Base-by-base conservation (phyloP, 257 asterid genomes). In the Mentha longifolia region DNA sequence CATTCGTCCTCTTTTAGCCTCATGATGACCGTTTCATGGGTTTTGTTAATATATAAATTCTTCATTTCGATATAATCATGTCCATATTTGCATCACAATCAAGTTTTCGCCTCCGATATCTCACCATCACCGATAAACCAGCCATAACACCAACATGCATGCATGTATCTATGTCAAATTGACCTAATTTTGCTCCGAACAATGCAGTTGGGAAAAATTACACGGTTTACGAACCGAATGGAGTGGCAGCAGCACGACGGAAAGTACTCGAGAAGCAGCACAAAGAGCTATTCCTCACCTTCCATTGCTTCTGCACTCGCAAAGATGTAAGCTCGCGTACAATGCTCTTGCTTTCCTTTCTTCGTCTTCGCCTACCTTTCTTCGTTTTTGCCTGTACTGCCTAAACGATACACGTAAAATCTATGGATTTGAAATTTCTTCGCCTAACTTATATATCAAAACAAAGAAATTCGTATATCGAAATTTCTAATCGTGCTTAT, bases 291-390 rank as follows among this genome's bases (percentile, higher is more conserved):
- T 81, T 92, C 72, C 80, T 86, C 65, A 71, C 90, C 66, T 92
- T 84, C 75, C 98, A 87, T 81, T 90, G 97, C 79, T 90, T 80
- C 64, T 92, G 98, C 60, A 76, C 87, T 2, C 85, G 98, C 31
- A 90, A 92, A 85, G 93, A 92, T 6, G 98, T 92, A 81, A 60
- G 90, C 47, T 28, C 3, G 54, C 3, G 54, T 30, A 74, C 7
- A 6, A 20, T 28, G 0, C 7, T 57, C 50, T 57, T 33, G 22
- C 50, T 63, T 65, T 59, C 66, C 17, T 10, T 42, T 7, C 39
- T 45, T 42, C 9, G 5, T 7, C 19, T 17, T 31, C 15, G 71
- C 71, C 15, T 35, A 22, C 25, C 25, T 0, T 22, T 22, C 25
- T 22, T 22, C 25, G 25, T 1, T 28, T 16, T 30, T 15, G 71